phyloP scores from a whole-genome alignment of 2,329 filamentous ascomycete genomes.

The Fusarium torulosum region DNA sequence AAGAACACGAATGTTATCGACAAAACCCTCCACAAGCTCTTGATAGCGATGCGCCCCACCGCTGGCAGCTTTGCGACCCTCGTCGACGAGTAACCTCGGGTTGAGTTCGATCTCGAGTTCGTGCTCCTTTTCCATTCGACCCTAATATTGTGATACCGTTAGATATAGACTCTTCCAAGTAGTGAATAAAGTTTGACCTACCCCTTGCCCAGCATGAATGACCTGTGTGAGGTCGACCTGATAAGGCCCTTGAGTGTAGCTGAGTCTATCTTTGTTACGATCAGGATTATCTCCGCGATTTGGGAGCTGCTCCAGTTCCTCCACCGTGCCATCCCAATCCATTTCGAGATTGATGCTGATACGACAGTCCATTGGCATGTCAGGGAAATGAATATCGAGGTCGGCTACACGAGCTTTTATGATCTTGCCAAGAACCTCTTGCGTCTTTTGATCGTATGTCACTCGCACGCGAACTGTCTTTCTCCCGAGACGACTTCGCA shows the following conservation, averaged over 20 bases:
- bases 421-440: constrained; percentile 81
- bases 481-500: constrained; percentile 69
- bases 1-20: constrained; percentile 78
- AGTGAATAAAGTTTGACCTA: constrained; percentile 47
- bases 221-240: constrained; percentile 96
- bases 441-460: constrained; percentile 79
- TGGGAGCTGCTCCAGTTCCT: constrained; percentile 63
- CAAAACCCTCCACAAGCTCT: constrained; percentile 76
- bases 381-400: constrained; percentile 86
- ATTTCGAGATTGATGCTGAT: constrained; percentile 97
- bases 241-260: constrained; percentile 88
- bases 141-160: constrained; percentile 47
- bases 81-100: constrained; percentile 72
- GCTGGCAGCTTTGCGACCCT: constrained; percentile 68
- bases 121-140: constrained; percentile 73
- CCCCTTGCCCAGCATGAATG: constrained; percentile 61
- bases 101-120: constrained; percentile 85
- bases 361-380: constrained; percentile 85
- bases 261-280: constrained; percentile 89
- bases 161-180: not conserved
- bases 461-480: constrained; percentile 67
- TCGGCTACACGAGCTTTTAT: constrained; percentile 92
- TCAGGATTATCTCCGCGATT: constrained; percentile 63
- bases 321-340: constrained; percentile 78
- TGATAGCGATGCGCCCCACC: constrained; percentile 71